Conservation (phyloP, 352 stramenopile genomes). For the Paralagenidium karlingii region DNA sequence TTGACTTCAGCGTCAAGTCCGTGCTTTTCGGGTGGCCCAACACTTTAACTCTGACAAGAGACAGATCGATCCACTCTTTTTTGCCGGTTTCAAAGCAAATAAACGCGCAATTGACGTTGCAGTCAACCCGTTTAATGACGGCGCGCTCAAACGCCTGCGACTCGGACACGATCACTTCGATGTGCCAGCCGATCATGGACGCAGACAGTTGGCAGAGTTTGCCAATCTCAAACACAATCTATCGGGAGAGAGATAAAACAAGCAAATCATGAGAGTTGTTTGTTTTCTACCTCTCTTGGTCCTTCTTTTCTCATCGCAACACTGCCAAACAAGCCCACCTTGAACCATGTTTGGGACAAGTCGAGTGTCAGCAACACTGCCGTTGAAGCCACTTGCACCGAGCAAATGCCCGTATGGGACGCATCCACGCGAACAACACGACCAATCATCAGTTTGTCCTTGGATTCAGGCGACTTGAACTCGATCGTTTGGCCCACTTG, state of each 20-base stretch:
- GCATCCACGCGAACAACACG: not conserved
- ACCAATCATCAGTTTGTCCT: not conserved
- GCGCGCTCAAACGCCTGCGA: slow-evolving; percentile 9
- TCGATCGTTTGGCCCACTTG: slow-evolving; percentile 36
- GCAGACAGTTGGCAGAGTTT: slow-evolving; percentile 16
- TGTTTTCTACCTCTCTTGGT: too few species aligned
- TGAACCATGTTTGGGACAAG: slow-evolving; percentile 13
- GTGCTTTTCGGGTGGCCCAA: too few species aligned
- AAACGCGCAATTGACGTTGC: slow-evolving; percentile 37
- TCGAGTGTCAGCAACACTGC: slow-evolving; percentile 25
- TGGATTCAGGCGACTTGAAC: too few species aligned
- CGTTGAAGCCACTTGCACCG: slow-evolving; percentile 24
- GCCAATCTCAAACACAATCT: slow-evolving; percentile 29
- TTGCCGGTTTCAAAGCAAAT: slow-evolving; percentile 22
- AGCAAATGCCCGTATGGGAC: slow-evolving; percentile 8
- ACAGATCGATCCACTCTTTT: slow-evolving; percentile 45
- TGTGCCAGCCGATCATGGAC: slow-evolving; percentile 25
- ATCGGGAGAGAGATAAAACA: not conserved
- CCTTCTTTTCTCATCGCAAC: too few species aligned
- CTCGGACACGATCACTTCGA: slow-evolving; percentile 19
- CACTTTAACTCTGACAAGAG: slow-evolving; percentile 26
- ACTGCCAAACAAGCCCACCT: slow-evolving; percentile 10
- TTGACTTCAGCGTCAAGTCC: too few species aligned
- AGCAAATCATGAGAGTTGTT: not conserved
- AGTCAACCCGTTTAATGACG: slow-evolving; percentile 33